These are phyloP conservation scores for Solanum ossicruentum DNA, from an alignment of 257 asterid species.

Conservation along the genomic window DNA sequence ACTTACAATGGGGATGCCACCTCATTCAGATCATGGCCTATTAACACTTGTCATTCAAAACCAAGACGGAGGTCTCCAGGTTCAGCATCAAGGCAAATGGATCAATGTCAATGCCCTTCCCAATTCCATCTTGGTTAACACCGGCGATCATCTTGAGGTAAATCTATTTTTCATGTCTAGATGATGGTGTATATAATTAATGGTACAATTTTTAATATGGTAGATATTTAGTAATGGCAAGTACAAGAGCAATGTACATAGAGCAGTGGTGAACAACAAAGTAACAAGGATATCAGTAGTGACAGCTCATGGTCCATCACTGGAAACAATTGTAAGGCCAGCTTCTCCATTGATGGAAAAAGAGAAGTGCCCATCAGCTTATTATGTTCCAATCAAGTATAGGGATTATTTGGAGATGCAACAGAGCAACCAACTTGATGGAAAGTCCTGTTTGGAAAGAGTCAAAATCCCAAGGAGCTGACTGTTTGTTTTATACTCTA, in stretches of 20 bases:
- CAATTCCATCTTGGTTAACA: slow-evolving; percentile 24
- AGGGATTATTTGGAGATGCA: slow-evolving; percentile 41
- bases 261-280: slow-evolving; percentile 48
- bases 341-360: slow-evolving; percentile 16
- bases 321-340: slow-evolving; percentile 37
- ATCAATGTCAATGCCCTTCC: slow-evolving; percentile 18
- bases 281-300: slow-evolving; percentile 64
- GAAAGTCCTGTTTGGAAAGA: slow-evolving; percentile 36
- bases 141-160: slow-evolving; percentile 74
- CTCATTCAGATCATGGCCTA: slow-evolving; percentile 42
- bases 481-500: not conserved
- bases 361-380: slow-evolving; percentile 9
- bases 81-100: slow-evolving; percentile 27
- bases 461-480: slow-evolving; percentile 9
- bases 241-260: slow-evolving; percentile 68
- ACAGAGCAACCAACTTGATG: slow-evolving; percentile 41
- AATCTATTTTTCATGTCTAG: not conserved
- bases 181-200: not conserved
- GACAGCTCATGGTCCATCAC: slow-evolving; percentile 54
- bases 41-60: slow-evolving; percentile 27
- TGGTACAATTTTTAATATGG: not conserved
- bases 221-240: slow-evolving; percentile 80
- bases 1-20: slow-evolving; percentile 39
- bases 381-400: slow-evolving; percentile 47
- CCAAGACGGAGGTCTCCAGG: slow-evolving; percentile 27